Evolutionary conservation across 2,329 filamentous ascomycete genomes (phyloP).

Genomic region (Pyrenochaeta sp.): DNA sequence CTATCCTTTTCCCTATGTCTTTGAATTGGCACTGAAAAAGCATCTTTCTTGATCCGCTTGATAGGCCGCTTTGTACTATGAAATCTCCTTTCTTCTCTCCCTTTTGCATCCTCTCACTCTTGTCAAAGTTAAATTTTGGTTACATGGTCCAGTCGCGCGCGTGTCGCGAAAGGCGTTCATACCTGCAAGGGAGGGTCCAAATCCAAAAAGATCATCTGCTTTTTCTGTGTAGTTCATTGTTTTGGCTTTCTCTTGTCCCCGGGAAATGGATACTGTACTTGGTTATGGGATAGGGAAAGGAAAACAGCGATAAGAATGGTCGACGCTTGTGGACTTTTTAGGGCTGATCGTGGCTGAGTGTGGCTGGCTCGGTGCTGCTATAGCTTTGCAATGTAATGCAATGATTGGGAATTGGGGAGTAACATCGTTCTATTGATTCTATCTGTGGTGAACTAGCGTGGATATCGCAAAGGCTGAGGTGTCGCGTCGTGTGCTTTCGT

Average conservation of each 20-base stretch:
- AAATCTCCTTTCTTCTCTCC: conserved; percentile 34
- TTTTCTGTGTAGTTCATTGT: conserved; percentile 19
- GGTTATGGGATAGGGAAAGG: conserved; percentile 13
- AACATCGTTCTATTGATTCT: not conserved
- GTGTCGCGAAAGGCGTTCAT: conserved; percentile 33
- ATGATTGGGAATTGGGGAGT: not conserved
- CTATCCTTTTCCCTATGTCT: conserved; percentile 26
- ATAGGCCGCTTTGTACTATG: conserved; percentile 46
- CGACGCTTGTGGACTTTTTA: not conserved
- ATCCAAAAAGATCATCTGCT: conserved; percentile 29
- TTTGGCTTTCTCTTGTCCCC: conserved; percentile 15
- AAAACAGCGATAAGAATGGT: conserved; percentile 1
- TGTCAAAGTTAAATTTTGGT: conserved; percentile 23
- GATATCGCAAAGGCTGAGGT: not conserved
- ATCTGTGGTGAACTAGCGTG: not conserved
- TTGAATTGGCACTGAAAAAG: conserved; percentile 33
- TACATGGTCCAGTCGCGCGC: conserved; percentile 26
- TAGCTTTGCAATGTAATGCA: conserved; percentile 1
- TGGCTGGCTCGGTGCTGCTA: conserved; percentile 3
- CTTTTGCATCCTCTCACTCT: conserved; percentile 46
- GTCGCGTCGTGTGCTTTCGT: not conserved
- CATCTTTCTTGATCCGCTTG: conserved; percentile 35
- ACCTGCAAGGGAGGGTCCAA: conserved; percentile 35
- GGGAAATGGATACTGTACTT: conserved; percentile 23
- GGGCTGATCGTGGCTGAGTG: not conserved